These are phyloP conservation scores for Colletotrichum eleusines DNA, from an alignment of 2,329 filamentous ascomycete genomes.

Conservation along the genomic window DNA sequence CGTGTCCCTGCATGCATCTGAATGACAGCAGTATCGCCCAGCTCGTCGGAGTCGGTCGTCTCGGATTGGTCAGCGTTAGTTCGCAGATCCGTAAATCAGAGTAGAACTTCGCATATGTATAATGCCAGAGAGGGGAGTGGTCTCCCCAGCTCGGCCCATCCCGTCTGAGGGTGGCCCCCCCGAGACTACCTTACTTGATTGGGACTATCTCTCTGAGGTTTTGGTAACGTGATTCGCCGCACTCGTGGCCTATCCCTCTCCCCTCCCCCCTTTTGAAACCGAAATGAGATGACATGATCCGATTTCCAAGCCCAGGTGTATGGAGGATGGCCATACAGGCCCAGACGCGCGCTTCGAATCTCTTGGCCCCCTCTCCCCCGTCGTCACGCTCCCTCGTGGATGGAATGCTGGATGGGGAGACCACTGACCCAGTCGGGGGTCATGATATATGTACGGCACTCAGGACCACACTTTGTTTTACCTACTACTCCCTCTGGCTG, in stretches of 20 bases:
- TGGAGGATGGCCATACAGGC: conserved; percentile 20
- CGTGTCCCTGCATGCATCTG: not conserved
- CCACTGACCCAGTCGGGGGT: not conserved
- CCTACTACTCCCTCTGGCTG: not conserved
- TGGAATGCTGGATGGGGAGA: not conserved
- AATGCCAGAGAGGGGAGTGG: not conserved
- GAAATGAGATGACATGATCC: conserved; percentile 40
- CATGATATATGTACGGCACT: conserved; percentile 20
- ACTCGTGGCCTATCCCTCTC: not conserved
- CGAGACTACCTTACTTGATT: conserved; percentile 29
- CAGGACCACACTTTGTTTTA: not conserved
- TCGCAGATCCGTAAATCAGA: conserved; percentile 37
- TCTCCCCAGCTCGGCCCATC: conserved; percentile 24
- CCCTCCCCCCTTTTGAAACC: conserved; percentile 29
- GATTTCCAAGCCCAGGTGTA: conserved; percentile 36
- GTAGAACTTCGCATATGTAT: not conserved
- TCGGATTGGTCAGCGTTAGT: not conserved
- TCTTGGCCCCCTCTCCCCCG: not conserved
- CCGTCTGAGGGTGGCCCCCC: conserved; percentile 23
- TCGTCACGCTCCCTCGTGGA: not conserved
- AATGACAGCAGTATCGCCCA: not conserved
- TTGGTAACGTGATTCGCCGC: conserved; percentile 8
- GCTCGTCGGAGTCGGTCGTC: not conserved
- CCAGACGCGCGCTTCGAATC: conserved; percentile 36
- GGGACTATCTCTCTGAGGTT: conserved; percentile 4